A percentile compares a stretch with the other conserved stretches of the same genome.
These are phyloP conservation scores for Capronia coronata DNA, from an alignment of 2,329 filamentous ascomycete species.

Conservation along the genomic window DNA sequence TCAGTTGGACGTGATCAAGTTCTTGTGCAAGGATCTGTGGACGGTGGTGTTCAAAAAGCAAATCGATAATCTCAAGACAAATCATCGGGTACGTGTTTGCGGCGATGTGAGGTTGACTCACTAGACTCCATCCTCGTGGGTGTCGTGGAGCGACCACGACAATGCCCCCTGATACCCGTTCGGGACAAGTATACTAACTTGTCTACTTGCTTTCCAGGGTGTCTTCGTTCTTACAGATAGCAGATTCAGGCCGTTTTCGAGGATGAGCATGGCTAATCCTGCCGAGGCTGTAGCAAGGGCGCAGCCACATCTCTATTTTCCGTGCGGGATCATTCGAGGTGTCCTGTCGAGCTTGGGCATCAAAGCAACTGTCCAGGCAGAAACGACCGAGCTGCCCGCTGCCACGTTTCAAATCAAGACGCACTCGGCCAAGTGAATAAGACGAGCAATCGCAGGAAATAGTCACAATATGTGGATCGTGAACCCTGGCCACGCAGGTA, in stretches of 20 bases:
- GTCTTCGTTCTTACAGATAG: slow-evolving; percentile 96
- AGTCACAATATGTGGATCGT: neutral
- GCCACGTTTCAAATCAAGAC: slow-evolving; percentile 97
- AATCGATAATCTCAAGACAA: slow-evolving; percentile 97
- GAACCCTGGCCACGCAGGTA: neutral
- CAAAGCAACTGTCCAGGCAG: slow-evolving; percentile 82
- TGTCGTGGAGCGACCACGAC: too few relatives aligned
- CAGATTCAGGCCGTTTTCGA: slow-evolving; percentile 75
- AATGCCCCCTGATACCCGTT: neutral
- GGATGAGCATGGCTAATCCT: slow-evolving; percentile 78
- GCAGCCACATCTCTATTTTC: slow-evolving; percentile 79
- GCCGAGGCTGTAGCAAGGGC: slow-evolving; percentile 67
- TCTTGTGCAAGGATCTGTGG: slow-evolving; percentile 98
- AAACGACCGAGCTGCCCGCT: slow-evolving; percentile 75
- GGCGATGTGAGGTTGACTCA: neutral
- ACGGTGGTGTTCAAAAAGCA: slow-evolving; percentile 91
- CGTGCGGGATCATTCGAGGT: slow-evolving; percentile 84
- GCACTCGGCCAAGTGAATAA: slow-evolving; percentile 16
- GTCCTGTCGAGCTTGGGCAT: slow-evolving; percentile 90
- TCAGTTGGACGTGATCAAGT: slow-evolving; percentile 93
- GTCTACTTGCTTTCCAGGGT: slow-evolving; percentile 48
- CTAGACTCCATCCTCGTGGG: too few relatives aligned
- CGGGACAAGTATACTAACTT: neutral
- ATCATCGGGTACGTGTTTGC: slow-evolving; percentile 66
- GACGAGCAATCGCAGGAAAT: slow-evolving; percentile 1